Percentiles rank a stretch among this genome's conserved stretches.
Evolutionary conservation across 1,284 basidiomycete genomes (phyloP).

Genomic region (Xanthoconium separans): DNA sequence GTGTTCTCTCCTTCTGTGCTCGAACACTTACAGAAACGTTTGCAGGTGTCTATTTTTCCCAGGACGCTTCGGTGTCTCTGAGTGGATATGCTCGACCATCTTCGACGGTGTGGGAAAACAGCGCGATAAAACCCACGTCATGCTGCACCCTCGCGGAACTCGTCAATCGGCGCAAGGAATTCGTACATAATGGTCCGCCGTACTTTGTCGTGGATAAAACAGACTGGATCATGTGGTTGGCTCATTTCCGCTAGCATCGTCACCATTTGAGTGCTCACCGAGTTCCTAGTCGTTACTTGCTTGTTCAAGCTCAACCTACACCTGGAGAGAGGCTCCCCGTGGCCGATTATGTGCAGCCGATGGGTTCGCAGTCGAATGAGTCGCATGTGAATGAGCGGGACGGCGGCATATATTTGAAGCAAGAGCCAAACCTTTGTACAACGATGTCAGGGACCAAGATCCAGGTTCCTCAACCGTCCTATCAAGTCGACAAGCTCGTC

Average conservation of each 20-base stretch:
- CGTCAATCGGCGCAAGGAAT: slow-evolving; percentile 53
- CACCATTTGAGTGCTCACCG: neutral
- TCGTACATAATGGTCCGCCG: slow-evolving; percentile 44
- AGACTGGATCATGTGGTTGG: slow-evolving; percentile 64
- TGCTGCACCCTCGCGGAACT: slow-evolving; percentile 63
- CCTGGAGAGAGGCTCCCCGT: too few species aligned
- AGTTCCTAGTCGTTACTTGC: slow-evolving; percentile 52
- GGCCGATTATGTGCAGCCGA: neutral
- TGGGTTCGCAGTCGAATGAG: too few species aligned
- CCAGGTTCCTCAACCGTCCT: slow-evolving; percentile 53
- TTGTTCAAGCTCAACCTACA: slow-evolving; percentile 39
- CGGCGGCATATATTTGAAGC: slow-evolving; percentile 4
- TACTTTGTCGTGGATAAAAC: slow-evolving; percentile 59
- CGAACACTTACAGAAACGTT: neutral
- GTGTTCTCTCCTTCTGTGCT: neutral
- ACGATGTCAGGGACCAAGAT: slow-evolving; percentile 36
- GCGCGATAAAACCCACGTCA: slow-evolving; percentile 39
- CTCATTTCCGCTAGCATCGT: neutral
- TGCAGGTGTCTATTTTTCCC: slow-evolving; percentile 62
- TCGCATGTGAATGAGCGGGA: neutral
- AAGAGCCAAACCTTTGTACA: slow-evolving; percentile 22
- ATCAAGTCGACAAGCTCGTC: slow-evolving; percentile 48
- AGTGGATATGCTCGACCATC: slow-evolving; percentile 39
- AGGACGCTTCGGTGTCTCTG: slow-evolving; percentile 51
- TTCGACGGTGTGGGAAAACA: slow-evolving; percentile 45